Base-by-base conservation (phyloP, 225 moss, liverwort and hornwort genomes). In the Straminergon stramineum region DNA sequence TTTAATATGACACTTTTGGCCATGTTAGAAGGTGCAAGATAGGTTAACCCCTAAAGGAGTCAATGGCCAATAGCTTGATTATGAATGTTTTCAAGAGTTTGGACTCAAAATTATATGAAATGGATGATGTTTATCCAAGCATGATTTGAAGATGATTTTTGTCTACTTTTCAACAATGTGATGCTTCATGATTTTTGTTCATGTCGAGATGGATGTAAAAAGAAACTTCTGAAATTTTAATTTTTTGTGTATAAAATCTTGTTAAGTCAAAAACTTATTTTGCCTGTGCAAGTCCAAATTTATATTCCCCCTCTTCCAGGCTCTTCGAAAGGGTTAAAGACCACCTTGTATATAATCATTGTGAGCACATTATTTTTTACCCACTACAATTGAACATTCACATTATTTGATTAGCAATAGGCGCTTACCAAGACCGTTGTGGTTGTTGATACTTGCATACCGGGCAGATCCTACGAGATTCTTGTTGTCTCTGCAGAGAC, bases 381-480 rank as follows among this genome's bases (percentile, higher is more conserved):
- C 39, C 10, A n/a, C 2, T 21, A 17, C 39, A 77, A 77, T 60
- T 74, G 61, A 45, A 85, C 60, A 45, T 45, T 22, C 43, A 43
- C 37, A 62, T 10, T 53, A 39, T 13, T 8, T 79, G 34, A 2
- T n/a, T 71, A 52, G 73, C 60, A 48, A 52, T 58, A 86, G 17
- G 39, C 10, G 28, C 87, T 91, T 75, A 95, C 98, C 96, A 69
- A 95, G 91, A 61, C 97, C 95, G 30, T 95, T 94, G 87, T 97
- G 96, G 52, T 96, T 98, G 88, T 94, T 96, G 90, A 98, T 97
- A 89, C 98, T 98, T 79, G 97, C 97, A 91, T 93, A 98, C 67
- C 94, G 90, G 31, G 95, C 95, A 89, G 91, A 89, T 52, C 97
- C 95, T 85, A 93, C 94, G 16, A 96, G 92, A 61, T 95, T 94